Base-by-base conservation (phyloP, 768 basidiomycete genomes). In the Suillus alpinus region DNA sequence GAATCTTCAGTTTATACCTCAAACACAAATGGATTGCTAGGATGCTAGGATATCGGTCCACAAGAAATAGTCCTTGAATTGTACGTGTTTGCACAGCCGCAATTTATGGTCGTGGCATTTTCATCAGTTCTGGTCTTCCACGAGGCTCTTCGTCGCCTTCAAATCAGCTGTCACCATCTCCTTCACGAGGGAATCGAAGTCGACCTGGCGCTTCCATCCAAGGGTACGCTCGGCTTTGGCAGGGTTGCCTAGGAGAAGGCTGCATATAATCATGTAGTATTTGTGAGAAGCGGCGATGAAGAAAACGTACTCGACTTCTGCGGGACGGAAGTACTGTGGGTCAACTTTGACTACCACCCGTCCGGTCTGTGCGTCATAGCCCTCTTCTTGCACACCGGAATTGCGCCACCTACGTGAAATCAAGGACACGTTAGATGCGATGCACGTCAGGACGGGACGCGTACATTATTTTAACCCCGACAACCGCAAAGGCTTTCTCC, bases 131-230 rank as follows among this genome's bases (percentile, higher is more conserved):
- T 92, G 92, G 71, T 94, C 88, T 73, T 94, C 92, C 29, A 94
- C 78, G 65, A 92, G 83, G 69, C 83, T 88, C 63, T 79, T 81
- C 56, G 87, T 83, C 52, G 90, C 87, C 71, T 86, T 81, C 67
- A 95, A 74, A 71, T 95, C 94, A 10, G 88, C 84, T 36, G 82
- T 80, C 29, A 97, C 93, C 95, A 98, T 97, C 82, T 98, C 94
- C 67, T 83, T 82, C 44, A 98, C 92, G 62, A 98, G 86, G 39
- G 83, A 75, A 64, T 94, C 86, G 71, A 97, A 98, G 66, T 84
- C 80, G 59, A 93, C 86, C 66, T 86, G 80, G 62, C 96, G 88
- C 74, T 89, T 94, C 95, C 95, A 98, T 9, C 94, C 92, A 47
- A 98, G 87, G 46, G 86, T 46, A 49, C 82, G 84, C 73, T 97